These are phyloP conservation scores for Sarocladium strictum DNA, from an alignment of 2,329 filamentous ascomycete species.

Conservation along the genomic window DNA sequence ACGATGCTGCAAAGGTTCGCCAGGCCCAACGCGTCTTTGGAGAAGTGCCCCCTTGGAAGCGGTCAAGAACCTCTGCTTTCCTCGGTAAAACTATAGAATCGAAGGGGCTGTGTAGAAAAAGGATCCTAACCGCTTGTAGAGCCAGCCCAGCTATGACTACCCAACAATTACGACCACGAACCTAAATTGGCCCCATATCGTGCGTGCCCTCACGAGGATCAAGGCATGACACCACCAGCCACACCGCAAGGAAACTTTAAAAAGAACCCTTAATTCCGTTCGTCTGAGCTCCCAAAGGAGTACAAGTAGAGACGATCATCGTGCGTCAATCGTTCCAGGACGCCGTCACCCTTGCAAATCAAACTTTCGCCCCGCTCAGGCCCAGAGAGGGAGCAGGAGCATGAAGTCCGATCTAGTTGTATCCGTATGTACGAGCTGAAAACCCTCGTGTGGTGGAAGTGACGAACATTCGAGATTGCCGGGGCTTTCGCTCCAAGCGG, in stretches of 20 bases:
- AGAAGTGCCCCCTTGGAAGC: not conserved
- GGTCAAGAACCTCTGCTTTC: not conserved
- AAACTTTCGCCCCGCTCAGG: not conserved
- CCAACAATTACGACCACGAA: not conserved
- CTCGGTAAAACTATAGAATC: not conserved
- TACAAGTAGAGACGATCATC: not conserved
- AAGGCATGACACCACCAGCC: not conserved
- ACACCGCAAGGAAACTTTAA: conserved; percentile 1
- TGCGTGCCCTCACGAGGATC: not conserved
- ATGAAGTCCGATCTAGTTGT: conserved; percentile 3
- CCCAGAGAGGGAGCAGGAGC: not conserved
- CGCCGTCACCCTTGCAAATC: not conserved
- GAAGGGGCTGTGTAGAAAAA: not conserved
- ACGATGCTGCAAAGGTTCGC: too few relatives aligned
- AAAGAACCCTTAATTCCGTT: not conserved
- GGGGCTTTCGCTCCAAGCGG: conserved; percentile 3
- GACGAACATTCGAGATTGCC: not conserved
- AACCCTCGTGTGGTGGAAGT: not conserved
- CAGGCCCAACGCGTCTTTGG: not conserved
- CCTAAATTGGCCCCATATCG: not conserved
- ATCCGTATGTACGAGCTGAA: too few relatives aligned
- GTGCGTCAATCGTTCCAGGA: not conserved
- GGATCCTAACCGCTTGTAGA: not conserved
- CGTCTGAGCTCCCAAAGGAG: not conserved
- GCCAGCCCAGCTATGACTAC: not conserved